Base-by-base conservation (phyloP, 2,329 filamentous ascomycete genomes). In the Parastagonospora avenae region DNA sequence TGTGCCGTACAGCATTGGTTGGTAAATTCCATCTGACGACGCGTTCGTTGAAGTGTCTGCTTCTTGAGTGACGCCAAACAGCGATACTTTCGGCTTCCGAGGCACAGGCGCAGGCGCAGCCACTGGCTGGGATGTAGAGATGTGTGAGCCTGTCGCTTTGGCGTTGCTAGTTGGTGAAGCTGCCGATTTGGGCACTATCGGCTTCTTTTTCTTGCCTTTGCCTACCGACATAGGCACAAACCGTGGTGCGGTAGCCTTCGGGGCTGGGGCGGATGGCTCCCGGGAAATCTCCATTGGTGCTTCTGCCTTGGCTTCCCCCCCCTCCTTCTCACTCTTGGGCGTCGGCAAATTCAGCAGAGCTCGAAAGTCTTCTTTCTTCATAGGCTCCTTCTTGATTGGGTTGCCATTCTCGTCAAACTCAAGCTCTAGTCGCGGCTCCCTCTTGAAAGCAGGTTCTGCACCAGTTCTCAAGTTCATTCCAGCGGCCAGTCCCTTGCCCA, bases 171-270 rank as follows among this genome's bases (percentile, higher is more conserved):
- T 42, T 4, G 50, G 24, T 24, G 49, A 12, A 28, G 42, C 42
- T 14, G 42, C 43, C 28, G 63, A 42, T 14, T 50, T 55, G 31
- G 58, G 48, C 7, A 46, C 52, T 2, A 55, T 37, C 4, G 57
- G 47, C 36, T 67, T 61, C 56, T 70, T 73, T 56, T 83, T 84
- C 28, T 86, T 81, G 56, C 88, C 91, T 54, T 90, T 83, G 12
- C 87, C 85, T 11, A 97, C 92, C 1, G 92, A 96, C 32, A 97
- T 78, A 3, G 93, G 93, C 68, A 87, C 89, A 74, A 97, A 97
- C 90, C 73, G 84, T 10, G 91, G 85, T 62, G 92, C 94, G 15
- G 89, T 90, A 11, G 89, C 74, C 74, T 90, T 88, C 12, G 88
- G 82, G 50, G 88, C 84, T 2, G 83, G 54, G 29, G 42, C 37